Percentiles rank a stretch among this genome's conserved stretches.
These are phyloP conservation scores for Pleurotus platypus DNA, from an alignment of 768 basidiomycete species.

Conservation along the genomic window DNA sequence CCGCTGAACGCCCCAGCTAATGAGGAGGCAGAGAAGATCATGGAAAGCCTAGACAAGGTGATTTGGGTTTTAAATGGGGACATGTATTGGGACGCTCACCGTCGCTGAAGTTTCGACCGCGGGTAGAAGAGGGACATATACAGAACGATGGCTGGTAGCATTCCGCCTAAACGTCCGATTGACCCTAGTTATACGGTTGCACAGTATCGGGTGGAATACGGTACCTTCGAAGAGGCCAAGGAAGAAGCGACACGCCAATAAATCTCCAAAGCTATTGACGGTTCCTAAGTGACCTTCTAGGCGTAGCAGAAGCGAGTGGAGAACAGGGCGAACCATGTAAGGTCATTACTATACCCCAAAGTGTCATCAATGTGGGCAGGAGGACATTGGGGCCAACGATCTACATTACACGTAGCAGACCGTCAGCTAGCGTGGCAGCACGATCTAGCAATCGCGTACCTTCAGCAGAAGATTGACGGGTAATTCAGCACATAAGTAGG, in stretches of 20 bases:
- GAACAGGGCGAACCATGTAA: conserved; percentile 43
- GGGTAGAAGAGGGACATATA: conserved; percentile 58
- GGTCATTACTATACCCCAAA: conserved; percentile 66
- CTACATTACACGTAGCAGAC: conserved; percentile 18
- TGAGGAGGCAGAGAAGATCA: conserved; percentile 3
- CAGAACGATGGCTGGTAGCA: conserved; percentile 56
- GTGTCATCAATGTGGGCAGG: conserved; percentile 54
- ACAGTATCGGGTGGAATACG: not conserved
- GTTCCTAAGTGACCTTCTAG: conserved; percentile 31
- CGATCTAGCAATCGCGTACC: conserved; percentile 20
- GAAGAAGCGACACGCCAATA: conserved; percentile 50
- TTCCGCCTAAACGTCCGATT: conserved; percentile 23
- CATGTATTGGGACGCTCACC: not conserved
- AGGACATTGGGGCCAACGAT: conserved; percentile 54
- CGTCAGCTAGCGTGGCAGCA: not conserved
- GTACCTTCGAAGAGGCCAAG: conserved; percentile 45
- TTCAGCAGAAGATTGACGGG: conserved; percentile 61
- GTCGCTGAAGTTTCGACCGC: conserved; percentile 38
- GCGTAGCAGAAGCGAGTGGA: not conserved
- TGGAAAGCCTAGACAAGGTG: conserved; percentile 12
- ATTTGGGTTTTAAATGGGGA: no score
- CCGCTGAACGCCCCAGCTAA: conserved; percentile 3
- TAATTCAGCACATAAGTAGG: conserved; percentile 56
- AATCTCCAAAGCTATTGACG: conserved; percentile 38
- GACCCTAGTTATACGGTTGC: no score